phyloP scores from a whole-genome alignment of 495 filamentous ascomycete genomes.

The Xylaria venustula region DNA sequence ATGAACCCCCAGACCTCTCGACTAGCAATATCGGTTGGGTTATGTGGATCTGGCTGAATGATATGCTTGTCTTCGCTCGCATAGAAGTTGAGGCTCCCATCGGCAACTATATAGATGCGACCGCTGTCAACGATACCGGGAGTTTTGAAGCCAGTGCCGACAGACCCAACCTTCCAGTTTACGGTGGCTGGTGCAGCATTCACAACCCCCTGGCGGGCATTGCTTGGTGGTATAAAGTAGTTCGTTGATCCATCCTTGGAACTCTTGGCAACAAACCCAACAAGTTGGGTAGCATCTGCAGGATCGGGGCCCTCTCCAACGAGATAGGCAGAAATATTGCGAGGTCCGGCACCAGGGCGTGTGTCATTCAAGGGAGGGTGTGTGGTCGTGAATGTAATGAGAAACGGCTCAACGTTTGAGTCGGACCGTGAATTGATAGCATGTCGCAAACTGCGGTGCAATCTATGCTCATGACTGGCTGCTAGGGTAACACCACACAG shows the following conservation, averaged over 20 bases:
- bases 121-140: slow-evolving; percentile 5
- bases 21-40: slow-evolving; percentile 57
- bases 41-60: slow-evolving; percentile 25
- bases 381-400: background rate
- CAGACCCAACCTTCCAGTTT: background rate
- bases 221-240: background rate
- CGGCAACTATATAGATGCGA: slow-evolving; percentile 4
- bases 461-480: background rate
- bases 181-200: background rate
- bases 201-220: background rate
- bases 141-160: slow-evolving; percentile 1
- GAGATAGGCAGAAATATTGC: slow-evolving; percentile 3
- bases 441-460: background rate
- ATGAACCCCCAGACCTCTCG: slow-evolving; percentile 46
- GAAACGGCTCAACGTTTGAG: background rate
- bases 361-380: background rate
- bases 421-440: background rate
- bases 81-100: slow-evolving; percentile 7
- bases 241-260: background rate
- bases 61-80: background rate
- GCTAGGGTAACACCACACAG: background rate
- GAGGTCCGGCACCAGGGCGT: background rate
- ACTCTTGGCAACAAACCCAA: slow-evolving; percentile 4
- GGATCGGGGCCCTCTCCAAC: background rate
- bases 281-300: background rate